Percentiles rank a stretch among this genome's conserved stretches.
These are phyloP conservation scores for Kernera saxatilis DNA, from an alignment of 345 rosid genomes.

Conservation along the genomic window DNA sequence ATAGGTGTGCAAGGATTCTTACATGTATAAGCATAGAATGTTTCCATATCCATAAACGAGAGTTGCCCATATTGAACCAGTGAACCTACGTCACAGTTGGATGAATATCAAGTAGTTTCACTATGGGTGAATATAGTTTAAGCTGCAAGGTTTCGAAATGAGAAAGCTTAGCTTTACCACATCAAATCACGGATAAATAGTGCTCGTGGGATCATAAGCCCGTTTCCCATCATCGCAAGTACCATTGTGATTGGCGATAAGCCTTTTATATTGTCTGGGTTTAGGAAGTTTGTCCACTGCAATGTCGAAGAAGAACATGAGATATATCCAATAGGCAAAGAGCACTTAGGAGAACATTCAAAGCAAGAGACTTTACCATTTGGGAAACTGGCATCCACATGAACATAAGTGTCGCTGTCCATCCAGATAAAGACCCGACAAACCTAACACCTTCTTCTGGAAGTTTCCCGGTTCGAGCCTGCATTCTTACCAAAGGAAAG, in stretches of 20 bases:
- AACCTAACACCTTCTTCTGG: slow-evolving; percentile 59
- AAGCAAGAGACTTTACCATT: slow-evolving; percentile 44
- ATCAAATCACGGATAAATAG: slow-evolving; percentile 84
- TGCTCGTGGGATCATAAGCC: slow-evolving; percentile 91
- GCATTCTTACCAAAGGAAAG: slow-evolving; percentile 39
- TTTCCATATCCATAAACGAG: slow-evolving; percentile 85
- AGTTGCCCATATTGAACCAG: slow-evolving; percentile 81
- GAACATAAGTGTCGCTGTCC: slow-evolving; percentile 95
- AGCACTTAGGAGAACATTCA: background rate
- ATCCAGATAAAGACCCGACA: slow-evolving; percentile 70
- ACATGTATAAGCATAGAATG: slow-evolving; percentile 74
- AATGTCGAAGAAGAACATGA: slow-evolving; percentile 18
- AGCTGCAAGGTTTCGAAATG: background rate
- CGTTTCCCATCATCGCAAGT: slow-evolving; percentile 89
- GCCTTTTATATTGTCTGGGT: slow-evolving; percentile 82
- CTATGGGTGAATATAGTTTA: background rate
- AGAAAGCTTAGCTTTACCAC: slow-evolving; percentile 54
- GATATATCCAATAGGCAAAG: background rate
- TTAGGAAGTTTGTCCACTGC: slow-evolving; percentile 89
- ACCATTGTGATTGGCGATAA: slow-evolving; percentile 78
- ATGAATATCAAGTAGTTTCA: background rate
- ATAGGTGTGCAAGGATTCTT: slow-evolving; percentile 4
- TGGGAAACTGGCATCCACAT: slow-evolving; percentile 98
- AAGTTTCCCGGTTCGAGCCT: slow-evolving; percentile 77
- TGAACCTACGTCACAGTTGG: slow-evolving; percentile 51